These are phyloP conservation scores for Hirschfeldia incana DNA, from an alignment of 345 rosid species.

Conservation along the genomic window DNA sequence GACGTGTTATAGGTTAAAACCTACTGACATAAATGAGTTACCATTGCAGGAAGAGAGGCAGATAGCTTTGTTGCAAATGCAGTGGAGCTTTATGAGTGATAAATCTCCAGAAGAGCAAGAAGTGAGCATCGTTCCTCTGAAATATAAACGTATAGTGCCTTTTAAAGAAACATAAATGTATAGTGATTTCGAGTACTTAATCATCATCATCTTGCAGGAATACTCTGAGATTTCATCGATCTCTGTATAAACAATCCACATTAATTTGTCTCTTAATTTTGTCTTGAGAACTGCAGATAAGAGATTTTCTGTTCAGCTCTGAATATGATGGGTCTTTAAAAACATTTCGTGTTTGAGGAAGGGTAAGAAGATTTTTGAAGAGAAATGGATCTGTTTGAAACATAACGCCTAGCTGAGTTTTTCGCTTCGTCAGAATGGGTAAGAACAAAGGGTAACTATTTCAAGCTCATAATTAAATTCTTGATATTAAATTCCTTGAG, in stretches of 20 bases:
- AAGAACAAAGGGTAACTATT: neutral
- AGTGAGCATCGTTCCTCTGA: too few relatives aligned
- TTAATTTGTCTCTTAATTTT: neutral
- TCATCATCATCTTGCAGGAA: too few relatives aligned
- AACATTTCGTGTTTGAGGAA: too few relatives aligned
- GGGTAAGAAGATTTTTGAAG: too few relatives aligned
- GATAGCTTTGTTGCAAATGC: conserved; percentile 80
- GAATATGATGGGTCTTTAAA: neutral
- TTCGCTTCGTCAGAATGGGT: neutral
- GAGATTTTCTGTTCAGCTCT: neutral
- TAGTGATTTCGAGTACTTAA: too few relatives aligned
- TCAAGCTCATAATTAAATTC: neutral
- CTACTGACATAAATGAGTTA: neutral
- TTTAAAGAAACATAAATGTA: too few relatives aligned
- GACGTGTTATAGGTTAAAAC: neutral
- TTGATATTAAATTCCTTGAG: neutral
- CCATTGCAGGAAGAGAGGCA: conserved; percentile 75
- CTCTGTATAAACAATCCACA: neutral
- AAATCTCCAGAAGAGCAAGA: conserved; percentile 77
- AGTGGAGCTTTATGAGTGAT: conserved; percentile 90
- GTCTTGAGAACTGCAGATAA: neutral
- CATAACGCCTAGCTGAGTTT: too few relatives aligned
- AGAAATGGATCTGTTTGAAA: too few relatives aligned
- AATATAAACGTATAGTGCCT: too few relatives aligned
- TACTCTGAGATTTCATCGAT: too few relatives aligned